Percentiles rank a stretch among this genome's conserved stretches.
These are phyloP conservation scores for Trifolium pratense DNA, from an alignment of 306 rosid species.

Conservation along the genomic window DNA sequence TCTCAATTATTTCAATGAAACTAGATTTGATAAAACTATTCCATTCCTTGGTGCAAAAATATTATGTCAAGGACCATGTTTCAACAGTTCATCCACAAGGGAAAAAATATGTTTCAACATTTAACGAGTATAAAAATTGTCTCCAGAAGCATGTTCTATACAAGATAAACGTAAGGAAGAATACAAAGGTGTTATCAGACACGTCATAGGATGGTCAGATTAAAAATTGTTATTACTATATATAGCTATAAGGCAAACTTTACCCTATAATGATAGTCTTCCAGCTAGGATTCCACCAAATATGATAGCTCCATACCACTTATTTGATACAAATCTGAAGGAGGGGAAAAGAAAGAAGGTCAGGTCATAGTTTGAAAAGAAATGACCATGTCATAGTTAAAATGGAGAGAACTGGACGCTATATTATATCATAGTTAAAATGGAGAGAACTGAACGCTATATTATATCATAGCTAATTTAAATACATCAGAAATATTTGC, in stretches of 20 bases:
- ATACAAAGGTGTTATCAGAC: not conserved
- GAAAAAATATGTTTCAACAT: constrained; percentile 9
- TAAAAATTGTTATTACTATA: constrained; percentile 1
- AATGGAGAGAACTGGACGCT: constrained; percentile 10
- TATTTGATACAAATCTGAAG: constrained; percentile 85
- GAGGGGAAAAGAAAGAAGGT: constrained; percentile 19
- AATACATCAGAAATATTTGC: constrained; percentile 10
- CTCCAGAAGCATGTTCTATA: not conserved
- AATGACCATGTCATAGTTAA: constrained; percentile 25
- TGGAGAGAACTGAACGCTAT: too few relatives aligned
- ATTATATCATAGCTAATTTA: too few relatives aligned
- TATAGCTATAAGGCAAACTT: constrained; percentile 20
- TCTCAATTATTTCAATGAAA: constrained; percentile 14
- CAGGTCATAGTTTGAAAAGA: constrained; percentile 23
- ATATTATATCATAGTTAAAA: too few relatives aligned
- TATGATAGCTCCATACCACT: constrained; percentile 93
- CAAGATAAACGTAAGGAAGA: not conserved
- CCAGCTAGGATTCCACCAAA: constrained; percentile 83
- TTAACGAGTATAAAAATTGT: constrained; percentile 5
- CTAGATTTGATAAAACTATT: constrained; percentile 6
- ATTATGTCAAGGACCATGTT: constrained; percentile 23
- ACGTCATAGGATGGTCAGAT: too few relatives aligned
- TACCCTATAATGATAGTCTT: constrained; percentile 56
- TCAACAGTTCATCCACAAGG: constrained; percentile 21
- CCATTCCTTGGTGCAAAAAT: constrained; percentile 19